These are phyloP conservation scores for Pseudogymnoascus sp. DNA, from an alignment of 2,329 filamentous ascomycete species.

Conservation along the genomic window DNA sequence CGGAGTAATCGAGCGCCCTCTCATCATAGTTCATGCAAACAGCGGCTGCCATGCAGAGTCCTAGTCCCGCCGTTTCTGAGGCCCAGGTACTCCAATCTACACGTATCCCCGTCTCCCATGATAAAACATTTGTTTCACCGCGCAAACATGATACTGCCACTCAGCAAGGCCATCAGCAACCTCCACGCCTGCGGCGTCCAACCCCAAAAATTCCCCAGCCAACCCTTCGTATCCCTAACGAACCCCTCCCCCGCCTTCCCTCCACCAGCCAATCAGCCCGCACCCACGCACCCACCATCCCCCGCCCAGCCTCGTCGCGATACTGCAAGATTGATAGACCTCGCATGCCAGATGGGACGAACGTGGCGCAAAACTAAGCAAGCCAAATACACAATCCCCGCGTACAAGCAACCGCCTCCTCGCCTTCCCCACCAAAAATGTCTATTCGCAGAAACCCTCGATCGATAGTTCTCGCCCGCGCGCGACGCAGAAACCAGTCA, in stretches of 20 bases:
- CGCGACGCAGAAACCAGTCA: background rate
- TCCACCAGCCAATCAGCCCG: background rate
- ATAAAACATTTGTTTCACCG: slow-evolving; percentile 4
- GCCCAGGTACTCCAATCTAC: background rate
- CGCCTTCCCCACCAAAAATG: background rate
- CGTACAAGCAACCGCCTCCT: background rate
- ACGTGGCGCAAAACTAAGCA: background rate
- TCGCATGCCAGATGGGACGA: background rate
- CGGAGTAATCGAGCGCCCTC: background rate
- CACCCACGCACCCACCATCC: background rate
- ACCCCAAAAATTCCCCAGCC: background rate
- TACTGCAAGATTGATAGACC: slow-evolving; percentile 1
- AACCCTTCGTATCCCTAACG: background rate
- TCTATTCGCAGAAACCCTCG: background rate
- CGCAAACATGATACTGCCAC: background rate
- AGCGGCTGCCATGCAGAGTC: background rate
- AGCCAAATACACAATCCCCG: background rate
- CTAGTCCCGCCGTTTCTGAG: no score
- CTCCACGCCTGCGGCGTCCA: background rate
- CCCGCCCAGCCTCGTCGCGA: background rate
- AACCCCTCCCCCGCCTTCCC: background rate
- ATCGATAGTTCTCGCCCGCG: background rate
- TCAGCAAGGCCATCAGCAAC: background rate
- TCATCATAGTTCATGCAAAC: background rate
- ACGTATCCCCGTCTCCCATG: background rate